Base-by-base conservation (phyloP, 106 monocot genomes). In the Dendrobium huoshanense region DNA sequence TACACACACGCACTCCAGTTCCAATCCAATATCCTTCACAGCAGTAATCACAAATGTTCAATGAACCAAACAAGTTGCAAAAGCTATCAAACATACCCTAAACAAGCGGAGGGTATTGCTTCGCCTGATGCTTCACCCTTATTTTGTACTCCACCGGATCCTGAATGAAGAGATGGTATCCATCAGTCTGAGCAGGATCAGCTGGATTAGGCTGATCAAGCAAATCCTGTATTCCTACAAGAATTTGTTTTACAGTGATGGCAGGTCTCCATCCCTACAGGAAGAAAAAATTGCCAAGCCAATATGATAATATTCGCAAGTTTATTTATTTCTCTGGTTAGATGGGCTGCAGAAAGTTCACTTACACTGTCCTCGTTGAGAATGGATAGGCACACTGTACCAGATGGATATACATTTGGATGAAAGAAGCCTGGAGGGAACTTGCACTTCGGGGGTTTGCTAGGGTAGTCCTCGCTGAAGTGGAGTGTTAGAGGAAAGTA, bases 381-480 rank as follows among this genome's bases (percentile, higher is more conserved):
- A 87, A 96, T 96, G 24, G 96, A 96, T 40, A 96, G 86, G 86
- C 96, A 96, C 1, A 96, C 94, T 4, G 93, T 89, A 55, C 96
- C 96, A 80, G 96, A 92, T 70, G 90, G 88, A 73, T 94, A 96
- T 47, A 96, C 90, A 81, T 96, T 96, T 15, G 94, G 92, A 83
- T 96, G 96, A 86, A 96, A 96, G 84, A 96, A 96, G 43, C 90
- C 90, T 79, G 87, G 85, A 29, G 96, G 94, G 68, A 96, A 94
- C 85, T 89, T 92, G 96, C 96, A 96, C 78, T 87, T 89, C 4
- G 96, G 96, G 27, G 96, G 94, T 40, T 90, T 96, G 75, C 88
- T 94, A 55, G 96, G 94, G 65, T 96, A 96, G 79, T 94, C 94
- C 84, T 96, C 96, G 72, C 83, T 87, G 81, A 96, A 96, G 75